Evolutionary conservation across 306 rosid genomes (phyloP).

Genomic region (Luffa acutangula): DNA sequence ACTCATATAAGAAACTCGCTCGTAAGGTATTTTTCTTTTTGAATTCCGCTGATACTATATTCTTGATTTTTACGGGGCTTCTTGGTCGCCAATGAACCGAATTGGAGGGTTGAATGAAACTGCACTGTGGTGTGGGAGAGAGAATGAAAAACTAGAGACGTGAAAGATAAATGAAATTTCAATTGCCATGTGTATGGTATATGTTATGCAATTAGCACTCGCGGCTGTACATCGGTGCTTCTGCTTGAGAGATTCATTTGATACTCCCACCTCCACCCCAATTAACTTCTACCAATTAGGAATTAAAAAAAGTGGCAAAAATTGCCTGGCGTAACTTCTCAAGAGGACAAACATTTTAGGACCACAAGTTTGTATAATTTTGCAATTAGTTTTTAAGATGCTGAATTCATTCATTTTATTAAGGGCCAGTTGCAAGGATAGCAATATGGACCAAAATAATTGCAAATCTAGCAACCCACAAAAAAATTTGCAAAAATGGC

Average conservation of each 20-base stretch:
- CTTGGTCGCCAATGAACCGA: background rate
- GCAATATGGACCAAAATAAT: too few species aligned
- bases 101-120: background rate
- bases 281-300: background rate
- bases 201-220: background rate
- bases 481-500: too few species aligned
- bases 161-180: background rate
- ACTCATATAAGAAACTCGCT: slow-evolving; percentile 69
- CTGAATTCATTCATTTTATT: background rate
- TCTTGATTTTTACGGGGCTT: background rate
- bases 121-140: background rate
- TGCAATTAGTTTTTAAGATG: background rate
- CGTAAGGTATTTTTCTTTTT: slow-evolving; percentile 47
- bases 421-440: too few species aligned
- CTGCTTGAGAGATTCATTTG: too few species aligned
- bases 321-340: background rate
- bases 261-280: too few species aligned
- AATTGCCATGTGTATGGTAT: background rate
- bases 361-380: background rate
- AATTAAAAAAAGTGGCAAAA: background rate
- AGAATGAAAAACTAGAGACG: background rate
- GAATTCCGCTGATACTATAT: background rate
- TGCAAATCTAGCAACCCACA: too few species aligned
- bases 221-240: too few species aligned
- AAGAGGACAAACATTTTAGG: background rate